Evolutionary conservation across 2,329 filamentous ascomycete species (phyloP), one percentile per base, ranked within the genome.

Genomic region (Alternaria hordeiaustralica): DNA sequence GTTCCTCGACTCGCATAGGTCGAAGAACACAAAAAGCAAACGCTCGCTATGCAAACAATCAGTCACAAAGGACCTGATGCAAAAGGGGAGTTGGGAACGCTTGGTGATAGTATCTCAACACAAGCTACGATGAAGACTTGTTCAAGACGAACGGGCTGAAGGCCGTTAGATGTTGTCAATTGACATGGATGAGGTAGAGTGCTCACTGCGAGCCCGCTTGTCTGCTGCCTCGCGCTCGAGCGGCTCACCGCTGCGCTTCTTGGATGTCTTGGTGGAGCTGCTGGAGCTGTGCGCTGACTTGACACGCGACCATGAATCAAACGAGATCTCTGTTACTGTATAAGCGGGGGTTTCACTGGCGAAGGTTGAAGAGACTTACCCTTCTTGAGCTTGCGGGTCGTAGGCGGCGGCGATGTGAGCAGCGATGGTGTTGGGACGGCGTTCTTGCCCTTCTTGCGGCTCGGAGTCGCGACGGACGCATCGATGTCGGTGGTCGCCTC

Each of bases 301-400:
- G 70, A 87, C 88, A 61, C 89, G 87, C 66, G 84, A 86, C 90
- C 90, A 93, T 43, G 84, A 84, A 70, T 91, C 89, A 71, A 93
- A 93, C 3, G 73, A 75, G 25, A 75, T 74, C 66, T 78, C 75
- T 75, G 47, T 0, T 3, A 12, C 26, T 2, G 10, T 18, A 58
- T 70, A 25, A 71, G 66, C n/a, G 12, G 18, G 25, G 41, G 11
- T 28, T 75, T n/a, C 7, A 8, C 30, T 12, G n/a, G 12, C 28
- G 5, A 3, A 18, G 3, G 20, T 10, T 2, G 21, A 53, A 15
- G 20, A 20, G 18, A 68, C 58, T 85, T 82, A 81, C 86, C 87
- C 73, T 90, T 86, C 13, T 88, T 91, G 13, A 86, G 82, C 68
- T 89, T 86, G 69, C 89, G 86, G 58, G 82, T 83, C 4, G 87